phyloP scores from a whole-genome alignment of 768 basidiomycete genomes.

The Pleurotus citrinopileatus region DNA sequence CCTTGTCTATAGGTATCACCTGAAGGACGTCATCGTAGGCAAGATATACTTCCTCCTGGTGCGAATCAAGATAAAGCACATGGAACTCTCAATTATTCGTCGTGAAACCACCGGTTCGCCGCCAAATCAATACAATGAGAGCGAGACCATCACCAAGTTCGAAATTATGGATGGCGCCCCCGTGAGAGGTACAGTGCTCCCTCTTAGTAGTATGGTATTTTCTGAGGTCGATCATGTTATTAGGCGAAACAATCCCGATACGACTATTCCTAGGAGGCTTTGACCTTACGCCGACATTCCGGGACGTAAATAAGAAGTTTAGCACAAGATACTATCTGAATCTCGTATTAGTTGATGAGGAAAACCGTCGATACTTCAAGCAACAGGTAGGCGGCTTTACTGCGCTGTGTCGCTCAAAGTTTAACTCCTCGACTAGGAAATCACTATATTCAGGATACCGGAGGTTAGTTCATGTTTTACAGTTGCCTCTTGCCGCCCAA shows the following conservation, averaged over 20 bases:
- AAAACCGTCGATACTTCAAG: slow-evolving; percentile 97
- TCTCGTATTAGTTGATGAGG: slow-evolving; percentile 95
- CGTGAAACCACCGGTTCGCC: slow-evolving; percentile 95
- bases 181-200: slow-evolving; percentile 66
- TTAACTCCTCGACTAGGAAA: slow-evolving; percentile 49
- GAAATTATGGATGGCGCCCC: slow-evolving; percentile 99
- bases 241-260: slow-evolving; percentile 98
- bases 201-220: background rate
- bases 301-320: slow-evolving; percentile 99
- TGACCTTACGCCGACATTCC: slow-evolving; percentile 97
- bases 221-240: no score
- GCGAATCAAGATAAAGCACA: slow-evolving; percentile 99
- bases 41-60: slow-evolving; percentile 99
- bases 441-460: slow-evolving; percentile 88
- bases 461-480: slow-evolving; percentile 46
- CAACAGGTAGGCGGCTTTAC: slow-evolving; percentile 62
- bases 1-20: slow-evolving; percentile 71
- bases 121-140: slow-evolving; percentile 99
- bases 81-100: slow-evolving; percentile 98
- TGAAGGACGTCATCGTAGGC: slow-evolving; percentile 98
- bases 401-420: background rate
- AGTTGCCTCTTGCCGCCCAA: background rate
- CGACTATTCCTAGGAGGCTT: slow-evolving; percentile 97
- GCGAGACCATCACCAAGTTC: slow-evolving; percentile 98
- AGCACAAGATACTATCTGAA: slow-evolving; percentile 97